Percentiles rank a stretch among this genome's conserved stretches.
phyloP scores from a whole-genome alignment of 495 filamentous ascomycete species.

The Pyrenopolyporus hunteri region DNA sequence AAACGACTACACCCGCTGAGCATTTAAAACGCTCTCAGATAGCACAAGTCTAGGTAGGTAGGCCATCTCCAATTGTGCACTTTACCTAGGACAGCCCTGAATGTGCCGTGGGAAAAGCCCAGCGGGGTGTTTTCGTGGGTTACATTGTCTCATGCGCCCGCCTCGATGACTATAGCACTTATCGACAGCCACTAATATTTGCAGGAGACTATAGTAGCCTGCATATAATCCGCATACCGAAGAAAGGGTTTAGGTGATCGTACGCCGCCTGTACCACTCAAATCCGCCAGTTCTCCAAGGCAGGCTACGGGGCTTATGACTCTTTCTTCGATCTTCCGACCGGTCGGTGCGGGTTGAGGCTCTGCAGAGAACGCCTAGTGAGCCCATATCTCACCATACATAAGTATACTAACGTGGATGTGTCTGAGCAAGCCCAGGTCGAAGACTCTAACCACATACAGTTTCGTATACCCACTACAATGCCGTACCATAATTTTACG shows the following conservation, averaged over 20 bases:
- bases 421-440: neutral
- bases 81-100: neutral
- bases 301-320: neutral
- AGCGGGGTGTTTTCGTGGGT: neutral
- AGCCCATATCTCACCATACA: neutral
- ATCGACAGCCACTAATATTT: neutral
- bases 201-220: neutral
- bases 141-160: neutral
- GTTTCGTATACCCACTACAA: neutral
- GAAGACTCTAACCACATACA: neutral
- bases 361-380: neutral
- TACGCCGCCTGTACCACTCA: neutral
- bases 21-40: too few species aligned
- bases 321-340: too few species aligned
- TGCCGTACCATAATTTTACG: neutral
- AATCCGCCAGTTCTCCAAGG: neutral
- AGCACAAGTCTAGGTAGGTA: too few species aligned
- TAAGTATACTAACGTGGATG: neutral
- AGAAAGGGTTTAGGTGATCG: neutral
- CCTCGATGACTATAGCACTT: neutral
- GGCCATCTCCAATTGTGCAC: too few species aligned
- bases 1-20: too few species aligned
- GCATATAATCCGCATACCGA: neutral
- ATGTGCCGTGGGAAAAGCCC: neutral
- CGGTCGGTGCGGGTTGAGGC: neutral